Percentiles rank a stretch among this genome's conserved stretches.
phyloP scores from a whole-genome alignment of 2,329 filamentous ascomycete species.

The Sordariomycetes sp. region DNA sequence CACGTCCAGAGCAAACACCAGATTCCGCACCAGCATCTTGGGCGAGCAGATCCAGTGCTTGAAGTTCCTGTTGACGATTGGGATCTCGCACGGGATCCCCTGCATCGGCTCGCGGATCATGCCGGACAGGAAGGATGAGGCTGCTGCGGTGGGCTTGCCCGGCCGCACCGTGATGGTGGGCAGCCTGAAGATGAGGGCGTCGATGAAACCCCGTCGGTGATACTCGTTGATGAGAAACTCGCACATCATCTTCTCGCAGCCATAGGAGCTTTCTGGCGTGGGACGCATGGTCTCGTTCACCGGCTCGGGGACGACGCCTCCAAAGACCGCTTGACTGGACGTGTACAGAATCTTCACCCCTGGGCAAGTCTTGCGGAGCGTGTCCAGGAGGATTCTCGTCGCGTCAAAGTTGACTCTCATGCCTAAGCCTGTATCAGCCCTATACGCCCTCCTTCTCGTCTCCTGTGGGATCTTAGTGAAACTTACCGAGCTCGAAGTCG shows the following conservation, averaged over 20 bases:
- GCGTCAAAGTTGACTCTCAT: slow-evolving; percentile 44
- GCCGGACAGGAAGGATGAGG: slow-evolving; percentile 47
- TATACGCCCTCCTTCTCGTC: too few relatives aligned
- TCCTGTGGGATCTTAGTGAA: background rate
- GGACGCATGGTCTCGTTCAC: slow-evolving; percentile 31
- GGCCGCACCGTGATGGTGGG: slow-evolving; percentile 53
- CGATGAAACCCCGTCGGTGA: slow-evolving; percentile 42
- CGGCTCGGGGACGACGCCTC: slow-evolving; percentile 36
- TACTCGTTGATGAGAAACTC: slow-evolving; percentile 30
- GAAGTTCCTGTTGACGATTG: slow-evolving; percentile 32
- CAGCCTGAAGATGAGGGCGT: slow-evolving; percentile 46
- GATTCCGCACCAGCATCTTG: slow-evolving; percentile 31
- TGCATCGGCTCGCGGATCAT: slow-evolving; percentile 45
- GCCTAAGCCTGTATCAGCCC: slow-evolving; percentile 2
- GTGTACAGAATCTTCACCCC: slow-evolving; percentile 47
- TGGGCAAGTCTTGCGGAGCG: slow-evolving; percentile 30
- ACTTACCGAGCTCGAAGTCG: slow-evolving; percentile 42
- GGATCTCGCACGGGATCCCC: slow-evolving; percentile 33
- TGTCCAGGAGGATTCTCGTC: slow-evolving; percentile 41
- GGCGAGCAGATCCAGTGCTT: slow-evolving; percentile 38
- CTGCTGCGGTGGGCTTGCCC: slow-evolving; percentile 49
- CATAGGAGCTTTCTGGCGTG: slow-evolving; percentile 49
- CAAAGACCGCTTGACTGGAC: slow-evolving; percentile 50
- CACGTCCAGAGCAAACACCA: slow-evolving; percentile 22
- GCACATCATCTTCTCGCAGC: slow-evolving; percentile 52